Evolutionary conservation across 1,284 basidiomycete species (phyloP), one percentile per base, ranked within the genome.

Genomic region (Somion occarium): DNA sequence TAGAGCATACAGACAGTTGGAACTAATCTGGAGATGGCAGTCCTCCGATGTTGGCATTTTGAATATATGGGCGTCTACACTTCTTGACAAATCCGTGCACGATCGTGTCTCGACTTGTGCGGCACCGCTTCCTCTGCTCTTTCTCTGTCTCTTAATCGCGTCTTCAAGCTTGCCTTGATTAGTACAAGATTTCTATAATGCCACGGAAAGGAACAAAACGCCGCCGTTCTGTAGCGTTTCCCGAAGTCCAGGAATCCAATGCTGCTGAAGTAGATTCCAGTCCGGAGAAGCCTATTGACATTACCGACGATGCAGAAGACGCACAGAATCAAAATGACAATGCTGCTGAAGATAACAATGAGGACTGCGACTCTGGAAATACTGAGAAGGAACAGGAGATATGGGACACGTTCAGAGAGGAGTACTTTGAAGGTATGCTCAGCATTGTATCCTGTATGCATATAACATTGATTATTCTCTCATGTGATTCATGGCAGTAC

Each of bases 351-450:
- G n/a, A n/a, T n/a, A n/a, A n/a, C n/a, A n/a, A n/a, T n/a, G n/a
- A n/a, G n/a, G n/a, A n/a, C n/a, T n/a, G n/a, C n/a, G n/a, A n/a
- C n/a, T 19, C 24, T 30, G 30, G 3, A 5, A 20, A 19, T 12
- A 47, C 62, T 19, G 70, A 76, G 58, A 80, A 76, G 63, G 83
- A 86, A 61, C 75, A 73, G 51, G 78, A 79, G 42, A 70, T 85
- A 25, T 92, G 90, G 89, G 84, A 88, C 38, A 72, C 80, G 22
- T 82, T 93, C 63, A 78, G 81, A 55, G 88, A 89, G 59, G 88
- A 92, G 55, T 82, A 89, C 59, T 85, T 83, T 64, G 90, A 91
- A 79, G 80, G 87, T 66, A 46, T 44, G 59, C 50, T 30, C 30
- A 5, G 20, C 20, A 2, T 44, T 20, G 20, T 18, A 25, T 18